A percentile compares a stretch with the other conserved stretches of the same genome.
These are phyloP conservation scores for Knoxdaviesia capensis DNA, from an alignment of 2,329 filamentous ascomycete genomes.

Conservation along the genomic window DNA sequence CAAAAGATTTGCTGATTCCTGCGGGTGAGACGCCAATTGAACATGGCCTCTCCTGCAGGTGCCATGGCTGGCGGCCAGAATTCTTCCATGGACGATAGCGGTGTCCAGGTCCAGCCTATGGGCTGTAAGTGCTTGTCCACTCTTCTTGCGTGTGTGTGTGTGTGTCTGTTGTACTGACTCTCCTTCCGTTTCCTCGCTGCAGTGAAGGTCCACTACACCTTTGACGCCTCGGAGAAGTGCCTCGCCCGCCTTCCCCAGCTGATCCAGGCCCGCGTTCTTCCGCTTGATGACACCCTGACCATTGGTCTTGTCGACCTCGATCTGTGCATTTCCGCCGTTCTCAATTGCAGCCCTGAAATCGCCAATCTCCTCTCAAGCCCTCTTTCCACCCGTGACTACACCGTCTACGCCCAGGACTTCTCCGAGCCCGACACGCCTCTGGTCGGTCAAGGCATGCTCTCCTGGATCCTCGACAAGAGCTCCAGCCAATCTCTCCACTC, in stretches of 20 bases:
- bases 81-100: slow-evolving; percentile 18
- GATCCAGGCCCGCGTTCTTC: slow-evolving; percentile 60
- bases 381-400: slow-evolving; percentile 60
- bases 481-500: slow-evolving; percentile 15
- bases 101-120: slow-evolving; percentile 41
- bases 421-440: slow-evolving; percentile 86
- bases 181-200: slow-evolving; percentile 9
- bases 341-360: slow-evolving; percentile 66
- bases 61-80: neutral
- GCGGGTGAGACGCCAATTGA: slow-evolving; percentile 2
- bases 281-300: slow-evolving; percentile 56
- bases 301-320: slow-evolving; percentile 80
- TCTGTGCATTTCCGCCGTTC: slow-evolving; percentile 69
- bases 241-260: slow-evolving; percentile 69
- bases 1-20: slow-evolving; percentile 2
- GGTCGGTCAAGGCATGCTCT: slow-evolving; percentile 90
- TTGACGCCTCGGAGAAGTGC: slow-evolving; percentile 77
- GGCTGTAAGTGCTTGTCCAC: slow-evolving; percentile 32
- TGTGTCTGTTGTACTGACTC: slow-evolving; percentile 6
- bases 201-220: slow-evolving; percentile 97
- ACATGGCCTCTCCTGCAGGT: neutral
- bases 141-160: slow-evolving; percentile 1
- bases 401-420: slow-evolving; percentile 93
- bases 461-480: slow-evolving; percentile 44
- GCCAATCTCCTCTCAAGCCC: slow-evolving; percentile 15